A percentile compares a stretch with the other conserved stretches of the same genome.
Conservation (phyloP, 2,329 filamentous ascomycete species). For the Sporothrix variecibatus region DNA sequence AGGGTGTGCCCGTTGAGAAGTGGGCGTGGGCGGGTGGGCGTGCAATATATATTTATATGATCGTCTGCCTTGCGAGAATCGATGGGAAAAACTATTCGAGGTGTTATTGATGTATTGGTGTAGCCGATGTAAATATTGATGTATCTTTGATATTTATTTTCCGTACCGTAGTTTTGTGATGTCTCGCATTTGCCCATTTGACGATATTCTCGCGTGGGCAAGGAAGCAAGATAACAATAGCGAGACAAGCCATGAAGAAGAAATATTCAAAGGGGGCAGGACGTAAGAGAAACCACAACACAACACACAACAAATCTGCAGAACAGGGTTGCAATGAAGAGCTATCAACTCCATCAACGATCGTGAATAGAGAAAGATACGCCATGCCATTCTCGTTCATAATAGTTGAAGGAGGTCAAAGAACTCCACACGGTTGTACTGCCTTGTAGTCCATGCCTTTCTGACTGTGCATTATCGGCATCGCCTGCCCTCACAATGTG, state of each 20-base stretch:
- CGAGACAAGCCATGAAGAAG: neutral
- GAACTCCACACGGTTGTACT: neutral
- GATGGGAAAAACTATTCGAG: neutral
- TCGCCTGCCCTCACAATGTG: neutral
- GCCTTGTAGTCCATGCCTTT: neutral
- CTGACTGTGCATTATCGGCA: neutral
- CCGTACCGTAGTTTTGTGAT: neutral
- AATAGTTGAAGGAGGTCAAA: neutral
- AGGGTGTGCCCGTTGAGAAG: neutral
- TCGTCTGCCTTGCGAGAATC: neutral
- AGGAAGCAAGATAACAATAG: neutral
- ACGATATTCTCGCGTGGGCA: neutral
- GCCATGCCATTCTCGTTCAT: neutral
- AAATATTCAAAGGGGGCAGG: neutral
- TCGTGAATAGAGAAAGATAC: neutral
- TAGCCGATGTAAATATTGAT: too few species aligned
- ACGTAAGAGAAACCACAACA: too few species aligned
- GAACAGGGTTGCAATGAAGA: neutral
- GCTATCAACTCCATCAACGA: neutral
- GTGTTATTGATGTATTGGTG: neutral
- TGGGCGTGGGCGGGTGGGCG: neutral
- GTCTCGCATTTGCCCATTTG: neutral
- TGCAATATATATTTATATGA: neutral
- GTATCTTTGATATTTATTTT: neutral
- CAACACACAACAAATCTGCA: too few species aligned